Evolutionary conservation across 345 rosid species (phyloP).

Genomic region (Melaleuca alternifolia): DNA sequence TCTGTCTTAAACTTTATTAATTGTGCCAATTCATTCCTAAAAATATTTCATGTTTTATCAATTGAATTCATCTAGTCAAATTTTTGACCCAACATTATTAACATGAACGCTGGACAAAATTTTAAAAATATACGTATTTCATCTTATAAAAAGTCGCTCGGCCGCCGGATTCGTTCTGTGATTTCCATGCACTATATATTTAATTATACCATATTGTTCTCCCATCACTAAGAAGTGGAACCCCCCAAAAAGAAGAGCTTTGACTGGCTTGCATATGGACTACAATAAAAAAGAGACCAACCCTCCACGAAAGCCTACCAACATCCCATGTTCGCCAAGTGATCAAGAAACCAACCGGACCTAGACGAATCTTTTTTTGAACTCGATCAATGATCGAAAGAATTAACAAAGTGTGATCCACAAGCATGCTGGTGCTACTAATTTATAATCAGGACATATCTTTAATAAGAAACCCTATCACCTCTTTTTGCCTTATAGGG

Average conservation of each 20-base stretch:
- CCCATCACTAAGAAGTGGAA: background rate
- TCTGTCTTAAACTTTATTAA: no score
- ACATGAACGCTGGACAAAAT: no score
- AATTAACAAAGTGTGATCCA: background rate
- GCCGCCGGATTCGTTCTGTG: background rate
- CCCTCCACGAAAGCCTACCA: background rate
- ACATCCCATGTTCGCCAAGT: background rate
- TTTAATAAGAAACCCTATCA: background rate
- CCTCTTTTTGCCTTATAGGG: background rate
- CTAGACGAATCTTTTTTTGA: background rate
- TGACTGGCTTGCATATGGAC: background rate
- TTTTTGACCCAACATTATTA: no score
- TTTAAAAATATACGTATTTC: background rate
- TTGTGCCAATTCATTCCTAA: no score
- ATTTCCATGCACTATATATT: background rate
- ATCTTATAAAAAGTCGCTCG: background rate
- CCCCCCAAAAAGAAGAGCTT: background rate
- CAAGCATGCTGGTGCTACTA: background rate
- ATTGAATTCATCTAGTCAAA: no score
- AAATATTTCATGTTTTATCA: no score
- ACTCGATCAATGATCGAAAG: background rate
- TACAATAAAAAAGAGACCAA: background rate
- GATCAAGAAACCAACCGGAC: background rate
- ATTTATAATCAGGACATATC: background rate
- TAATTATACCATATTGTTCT: background rate